These are phyloP conservation scores for Suillus fuscotomentosus DNA, from an alignment of 768 basidiomycete genomes.

Conservation along the genomic window DNA sequence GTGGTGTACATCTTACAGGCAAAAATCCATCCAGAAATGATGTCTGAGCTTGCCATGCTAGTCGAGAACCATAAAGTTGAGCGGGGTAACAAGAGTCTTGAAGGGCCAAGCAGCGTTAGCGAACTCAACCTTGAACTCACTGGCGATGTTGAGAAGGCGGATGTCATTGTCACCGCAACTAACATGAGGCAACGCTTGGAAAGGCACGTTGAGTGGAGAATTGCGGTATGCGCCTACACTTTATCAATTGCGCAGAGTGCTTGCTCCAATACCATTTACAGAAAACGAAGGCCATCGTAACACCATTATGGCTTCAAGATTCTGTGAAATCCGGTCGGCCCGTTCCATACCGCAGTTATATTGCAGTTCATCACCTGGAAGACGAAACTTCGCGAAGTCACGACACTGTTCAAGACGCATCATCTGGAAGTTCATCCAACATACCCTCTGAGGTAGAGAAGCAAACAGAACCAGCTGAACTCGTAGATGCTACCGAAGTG, in stretches of 20 bases:
- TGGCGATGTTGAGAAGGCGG: slow-evolving; percentile 44
- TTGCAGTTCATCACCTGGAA: slow-evolving; percentile 51
- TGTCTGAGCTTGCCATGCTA: slow-evolving; percentile 26
- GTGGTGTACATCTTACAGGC: slow-evolving; percentile 31
- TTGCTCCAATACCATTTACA: slow-evolving; percentile 25
- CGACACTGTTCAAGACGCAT: slow-evolving; percentile 14
- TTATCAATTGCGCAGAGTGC: not conserved
- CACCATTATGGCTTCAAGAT: slow-evolving; percentile 67
- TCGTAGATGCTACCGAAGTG: slow-evolving; percentile 14
- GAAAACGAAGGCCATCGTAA: slow-evolving; percentile 68
- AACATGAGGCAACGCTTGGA: slow-evolving; percentile 67
- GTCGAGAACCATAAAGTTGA: slow-evolving; percentile 15
- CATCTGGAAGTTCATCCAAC: not conserved
- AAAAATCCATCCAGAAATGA: slow-evolving; percentile 24
- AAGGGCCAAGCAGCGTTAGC: not conserved
- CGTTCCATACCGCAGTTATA: slow-evolving; percentile 54
- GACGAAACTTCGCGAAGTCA: slow-evolving; percentile 46
- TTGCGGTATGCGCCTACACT: slow-evolving; percentile 50
- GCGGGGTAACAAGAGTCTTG: not conserved
- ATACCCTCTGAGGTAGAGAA: not conserved
- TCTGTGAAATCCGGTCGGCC: slow-evolving; percentile 44
- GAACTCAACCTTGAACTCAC: slow-evolving; percentile 34
- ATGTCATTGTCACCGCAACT: slow-evolving; percentile 66
- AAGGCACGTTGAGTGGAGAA: slow-evolving; percentile 62
- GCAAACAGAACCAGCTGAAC: slow-evolving; percentile 21